Base-by-base conservation (phyloP, 2,329 filamentous ascomycete species). In the Arthrinium puccinioides region DNA sequence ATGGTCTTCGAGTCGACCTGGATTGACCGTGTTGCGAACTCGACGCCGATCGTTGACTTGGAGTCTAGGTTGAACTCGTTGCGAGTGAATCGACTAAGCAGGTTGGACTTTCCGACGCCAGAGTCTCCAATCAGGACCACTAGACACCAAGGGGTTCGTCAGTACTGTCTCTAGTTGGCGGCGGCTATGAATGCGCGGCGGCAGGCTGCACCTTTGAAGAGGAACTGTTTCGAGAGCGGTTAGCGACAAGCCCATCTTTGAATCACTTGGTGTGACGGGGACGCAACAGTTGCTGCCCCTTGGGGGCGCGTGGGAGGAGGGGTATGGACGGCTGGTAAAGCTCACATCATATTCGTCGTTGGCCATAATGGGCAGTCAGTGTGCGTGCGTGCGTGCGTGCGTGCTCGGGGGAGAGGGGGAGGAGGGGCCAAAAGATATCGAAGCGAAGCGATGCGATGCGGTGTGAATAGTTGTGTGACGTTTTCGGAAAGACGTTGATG, bases 331-430 rank as follows among this genome's bases (percentile, higher is more conserved):
- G 37, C 33, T 23, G 33, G 26, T 19, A 31, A 40, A 35, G 69
- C 88, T 76, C 73, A 97, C 90, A 83, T 98, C 92, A 74, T 98
- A 98, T 76, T 98, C 92, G 79, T 98, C 92, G 82, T 97, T 98
- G 61, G 90, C 92, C 92, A 97, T 98, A 67, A 56, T 74, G 71
- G 64, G 48, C 49, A 44, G 49, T 50, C 38, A 40, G 28, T 39
- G 41, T n/a, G n/a, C n/a, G n/a, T n/a, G n/a, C n/a, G n/a, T n/a
- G n/a, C n/a, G n/a, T n/a, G n/a, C n/a, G n/a, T n/a, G n/a, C n/a
- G n/a, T n/a, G n/a, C n/a, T n/a, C n/a, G n/a, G n/a, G n/a, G n/a
- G n/a, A n/a, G n/a, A n/a, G n/a, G n/a, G n/a, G n/a, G n/a, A n/a
- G n/a, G n/a, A n/a, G n/a, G n/a, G n/a, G n/a, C n/a, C n/a, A n/a